Conservation (phyloP, 768 basidiomycete genomes). For the Amanita pseudoporphyria region DNA sequence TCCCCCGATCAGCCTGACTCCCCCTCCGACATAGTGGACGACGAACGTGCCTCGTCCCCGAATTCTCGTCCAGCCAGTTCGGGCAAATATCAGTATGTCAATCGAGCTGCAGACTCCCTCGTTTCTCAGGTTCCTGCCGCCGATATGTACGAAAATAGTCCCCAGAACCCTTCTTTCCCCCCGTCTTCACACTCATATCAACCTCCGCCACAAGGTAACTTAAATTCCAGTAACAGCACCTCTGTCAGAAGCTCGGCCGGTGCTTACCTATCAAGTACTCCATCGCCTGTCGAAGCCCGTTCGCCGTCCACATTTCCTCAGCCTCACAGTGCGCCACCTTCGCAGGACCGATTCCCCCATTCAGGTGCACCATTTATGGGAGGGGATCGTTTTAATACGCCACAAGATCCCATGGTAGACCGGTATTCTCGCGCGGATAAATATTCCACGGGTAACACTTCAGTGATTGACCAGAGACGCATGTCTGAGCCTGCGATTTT, state of each 20-base stretch:
- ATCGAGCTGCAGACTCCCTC: constrained; percentile 20
- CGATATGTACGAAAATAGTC: constrained; percentile 22
- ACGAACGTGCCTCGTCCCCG: constrained; percentile 20
- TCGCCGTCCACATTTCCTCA: constrained; percentile 28
- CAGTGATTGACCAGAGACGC: constrained; percentile 48
- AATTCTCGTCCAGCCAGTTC: constrained; percentile 22
- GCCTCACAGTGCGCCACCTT: constrained; percentile 31
- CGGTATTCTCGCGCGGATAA: constrained; percentile 32
- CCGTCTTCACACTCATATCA: constrained; percentile 17
- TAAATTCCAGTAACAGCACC: constrained; percentile 19
- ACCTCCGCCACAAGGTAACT: constrained; percentile 15
- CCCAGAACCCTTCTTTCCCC: constrained; percentile 13
- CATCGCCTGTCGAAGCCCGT: constrained; percentile 34
- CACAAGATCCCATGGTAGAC: constrained; percentile 25
- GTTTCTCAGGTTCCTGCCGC: constrained; percentile 21
- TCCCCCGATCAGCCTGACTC: constrained; percentile 19
- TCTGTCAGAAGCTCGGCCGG: constrained; percentile 17
- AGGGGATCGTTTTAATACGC: constrained; percentile 28
- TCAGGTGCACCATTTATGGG: constrained; percentile 29
- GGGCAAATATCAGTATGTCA: constrained; percentile 22
- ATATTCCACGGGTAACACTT: constrained; percentile 24
- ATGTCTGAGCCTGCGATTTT: constrained; percentile 59
- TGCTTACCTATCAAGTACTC: constrained; percentile 29
- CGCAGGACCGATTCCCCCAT: constrained; percentile 35
- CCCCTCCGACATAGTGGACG: constrained; percentile 25